phyloP scores from a whole-genome alignment of 495 filamentous ascomycete species.

The Penicillium waksmanii region DNA sequence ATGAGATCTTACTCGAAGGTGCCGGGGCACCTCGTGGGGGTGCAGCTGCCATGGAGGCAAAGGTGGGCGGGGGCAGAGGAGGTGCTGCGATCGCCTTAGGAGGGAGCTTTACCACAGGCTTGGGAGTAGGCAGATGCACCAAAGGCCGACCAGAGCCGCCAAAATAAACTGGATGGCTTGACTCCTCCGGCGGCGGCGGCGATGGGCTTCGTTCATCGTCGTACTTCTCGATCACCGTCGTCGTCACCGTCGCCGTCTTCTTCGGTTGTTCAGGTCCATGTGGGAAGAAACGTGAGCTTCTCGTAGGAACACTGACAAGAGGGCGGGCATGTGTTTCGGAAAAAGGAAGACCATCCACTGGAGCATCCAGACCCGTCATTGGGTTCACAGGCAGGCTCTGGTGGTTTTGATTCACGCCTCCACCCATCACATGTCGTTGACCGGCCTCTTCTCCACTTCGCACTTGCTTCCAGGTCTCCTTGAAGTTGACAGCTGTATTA shows the following conservation, averaged over 20 bases:
- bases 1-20: constrained; percentile 47
- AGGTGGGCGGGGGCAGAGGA: constrained; percentile 48
- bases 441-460: constrained; percentile 41
- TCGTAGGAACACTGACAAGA: constrained; percentile 42
- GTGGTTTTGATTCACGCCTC: constrained; percentile 23
- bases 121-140: constrained; percentile 68
- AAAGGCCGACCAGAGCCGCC: constrained; percentile 65
- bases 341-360: constrained; percentile 42
- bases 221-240: constrained; percentile 37
- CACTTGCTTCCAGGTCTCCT: constrained; percentile 68
- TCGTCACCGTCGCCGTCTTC: constrained; percentile 9
- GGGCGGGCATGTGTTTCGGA: constrained; percentile 41
- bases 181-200: constrained; percentile 74
- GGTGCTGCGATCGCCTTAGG: constrained; percentile 54
- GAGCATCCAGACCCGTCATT: constrained; percentile 41
- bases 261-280: constrained; percentile 43
- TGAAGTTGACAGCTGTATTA: constrained; percentile 39
- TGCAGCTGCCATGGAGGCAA: constrained; percentile 59
- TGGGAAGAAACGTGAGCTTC: constrained; percentile 76
- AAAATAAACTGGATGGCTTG: constrained; percentile 71
- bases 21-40: constrained; percentile 30
- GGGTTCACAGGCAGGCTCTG: constrained; percentile 35
- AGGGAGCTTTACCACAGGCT: constrained; percentile 73
- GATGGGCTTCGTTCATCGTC: constrained; percentile 52
- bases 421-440: background rate